Evolutionary conservation across 345 rosid genomes (phyloP), one percentile per base, ranked within the genome.

Genomic region (Laguncularia racemosa): DNA sequence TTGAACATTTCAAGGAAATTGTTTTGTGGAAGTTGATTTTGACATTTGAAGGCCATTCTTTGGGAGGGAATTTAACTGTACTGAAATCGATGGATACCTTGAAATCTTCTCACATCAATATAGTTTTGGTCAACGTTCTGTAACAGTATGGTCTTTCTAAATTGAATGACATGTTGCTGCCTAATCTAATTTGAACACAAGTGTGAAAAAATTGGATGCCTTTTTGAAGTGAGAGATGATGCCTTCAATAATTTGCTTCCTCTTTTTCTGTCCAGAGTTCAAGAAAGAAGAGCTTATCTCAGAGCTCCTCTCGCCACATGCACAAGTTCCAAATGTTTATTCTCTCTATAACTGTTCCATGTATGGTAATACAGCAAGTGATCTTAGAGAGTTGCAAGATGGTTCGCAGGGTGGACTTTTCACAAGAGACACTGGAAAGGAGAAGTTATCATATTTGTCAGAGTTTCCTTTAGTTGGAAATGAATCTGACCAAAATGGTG

Each of bases 221-320:
- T 2, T 16, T 47, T 47, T 14, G 9, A 14, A 16, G 50, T 47
- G 12, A 47, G 50, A 47, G 9, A 47, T 16, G 16, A 47, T 16
- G 16, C 8, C 6, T 47, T 14, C 12, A 4, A 4, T 10, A 28
- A 48, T 17, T 56, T 50, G 28, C 28, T 15, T 23, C 9, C 53
- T 58, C 33, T 28, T 26, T 65, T 12, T 74, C 13, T 40, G 60
- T 72, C 58, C 89, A 89, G 98, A 74, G 64, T 71, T 81, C 59
- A 83, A 67, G 53, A 80, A 77, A 65, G 95, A 86, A 67, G 93
- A 84, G 73, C 76, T 89, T 64, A 82, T 89, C 71, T 73, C 84
- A 7, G 88, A 72, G 58, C 73, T 83, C 55, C 65, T 88, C 26
- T 59, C 68, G 50, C 81, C 78, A 20, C 74, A 50, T 18, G 70